Evolutionary conservation across 2,329 filamentous ascomycete genomes (phyloP), one percentile per base, ranked within the genome.

Genomic region (Apiospora kogelbergensis): DNA sequence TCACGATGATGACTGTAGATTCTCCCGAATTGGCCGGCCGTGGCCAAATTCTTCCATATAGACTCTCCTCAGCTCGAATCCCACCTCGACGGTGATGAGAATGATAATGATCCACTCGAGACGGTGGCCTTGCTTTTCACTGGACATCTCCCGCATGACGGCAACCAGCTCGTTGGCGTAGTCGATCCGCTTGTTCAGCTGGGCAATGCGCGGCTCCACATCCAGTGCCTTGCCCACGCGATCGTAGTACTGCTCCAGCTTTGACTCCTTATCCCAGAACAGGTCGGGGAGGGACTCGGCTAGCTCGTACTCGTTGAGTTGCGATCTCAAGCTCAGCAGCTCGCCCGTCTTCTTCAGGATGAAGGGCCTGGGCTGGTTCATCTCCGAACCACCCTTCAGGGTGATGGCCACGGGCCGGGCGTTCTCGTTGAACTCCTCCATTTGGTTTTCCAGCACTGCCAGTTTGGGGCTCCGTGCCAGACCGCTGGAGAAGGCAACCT

Each of bases 101-200:
- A 93, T 85, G 75, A 99, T 98, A 78, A 99, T 98, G 75, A 97
- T 97, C 92, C 93, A 95, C 82, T 98, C 96, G 13, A 99, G 85
- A 68, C 93, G 86, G 40, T 95, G 89, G 20, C 93, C 92, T 77
- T 98, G 94, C 78, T 93, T 94, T 84, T 98, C 95, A 77, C 93
- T 97, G 68, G 97, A 86, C 78, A 95, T 90, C 79, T 98, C 94
- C 69, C 96, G 86, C 71, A 98, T 82, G 20, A 98, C 95, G 67
- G 86, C 93, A 7, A 96, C 94, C 78, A 98, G 98, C 80, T 98
- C 95, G 76, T 96, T 93, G 0, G 95, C 96, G 79, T 99, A 98
- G 77, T 97, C 95, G 89, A 99, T 97, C 83, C 97, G 97, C 82
- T 97, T 93, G 79, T 99, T 99, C 74, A 98, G 82, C 22, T 93